Percentiles rank a stretch among this genome's conserved stretches.
Conservation (phyloP, 2,329 filamentous ascomycete genomes). For the Bretziella fagacearum region DNA sequence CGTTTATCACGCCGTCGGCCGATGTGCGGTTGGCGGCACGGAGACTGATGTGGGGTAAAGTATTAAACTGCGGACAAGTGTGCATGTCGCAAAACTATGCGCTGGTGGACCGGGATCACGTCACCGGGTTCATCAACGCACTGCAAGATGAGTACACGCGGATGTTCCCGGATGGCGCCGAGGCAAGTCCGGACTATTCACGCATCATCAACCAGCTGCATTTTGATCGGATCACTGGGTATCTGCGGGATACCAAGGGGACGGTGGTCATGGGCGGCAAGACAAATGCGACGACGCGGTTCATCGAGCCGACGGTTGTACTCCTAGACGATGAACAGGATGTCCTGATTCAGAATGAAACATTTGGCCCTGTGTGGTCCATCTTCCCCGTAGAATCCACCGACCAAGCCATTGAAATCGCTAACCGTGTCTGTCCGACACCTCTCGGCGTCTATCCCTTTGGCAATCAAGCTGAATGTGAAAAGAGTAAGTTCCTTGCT, state of each 20-base stretch:
- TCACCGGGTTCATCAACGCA: slow-evolving; percentile 55
- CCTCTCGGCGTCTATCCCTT: slow-evolving; percentile 76
- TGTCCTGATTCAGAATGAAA: slow-evolving; percentile 65
- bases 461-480: slow-evolving; percentile 60
- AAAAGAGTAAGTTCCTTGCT: slow-evolving; percentile 40
- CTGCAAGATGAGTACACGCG: slow-evolving; percentile 54
- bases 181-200: slow-evolving; percentile 58
- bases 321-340: slow-evolving; percentile 60
- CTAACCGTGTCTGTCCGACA: slow-evolving; percentile 66
- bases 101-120: slow-evolving; percentile 58
- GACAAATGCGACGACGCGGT: slow-evolving; percentile 62
- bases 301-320: slow-evolving; percentile 89
- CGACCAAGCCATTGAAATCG: slow-evolving; percentile 71
- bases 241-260: slow-evolving; percentile 72
- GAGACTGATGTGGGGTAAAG: slow-evolving; percentile 78
- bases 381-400: slow-evolving; percentile 62
- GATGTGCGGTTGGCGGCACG: slow-evolving; percentile 66
- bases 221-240: slow-evolving; percentile 69
- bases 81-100: slow-evolving; percentile 91
- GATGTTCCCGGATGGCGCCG: slow-evolving; percentile 72
- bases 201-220: slow-evolving; percentile 67
- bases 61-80: slow-evolving; percentile 71
- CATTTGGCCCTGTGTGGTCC: slow-evolving; percentile 82
- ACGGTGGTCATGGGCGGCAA: slow-evolving; percentile 76
- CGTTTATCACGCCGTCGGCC: slow-evolving; percentile 72